A percentile compares a stretch with the other conserved stretches of the same genome.
phyloP scores from a whole-genome alignment of 441 rosid species.

The Jatropha multifida region DNA sequence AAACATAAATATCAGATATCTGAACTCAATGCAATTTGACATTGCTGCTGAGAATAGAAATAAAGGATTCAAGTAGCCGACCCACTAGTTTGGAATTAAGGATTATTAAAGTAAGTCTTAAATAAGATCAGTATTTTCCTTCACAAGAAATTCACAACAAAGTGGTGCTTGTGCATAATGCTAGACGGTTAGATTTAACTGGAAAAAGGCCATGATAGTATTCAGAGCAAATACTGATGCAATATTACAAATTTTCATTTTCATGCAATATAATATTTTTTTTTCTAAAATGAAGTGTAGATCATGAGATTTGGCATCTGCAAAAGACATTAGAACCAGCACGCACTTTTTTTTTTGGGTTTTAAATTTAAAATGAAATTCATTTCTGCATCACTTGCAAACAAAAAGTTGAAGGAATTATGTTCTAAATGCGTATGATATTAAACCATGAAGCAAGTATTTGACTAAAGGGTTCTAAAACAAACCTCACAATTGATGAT shows the following conservation, averaged over 20 bases:
- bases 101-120: too few species aligned
- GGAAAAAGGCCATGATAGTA: neutral
- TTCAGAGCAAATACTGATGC: neutral
- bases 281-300: neutral
- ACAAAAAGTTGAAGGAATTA: constrained; percentile 2
- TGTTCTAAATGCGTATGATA: constrained; percentile 1
- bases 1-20: neutral
- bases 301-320: neutral
- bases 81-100: too few species aligned
- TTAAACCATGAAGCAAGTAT: neutral
- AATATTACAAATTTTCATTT: neutral
- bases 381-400: neutral
- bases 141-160: too few species aligned
- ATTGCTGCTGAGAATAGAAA: too few species aligned
- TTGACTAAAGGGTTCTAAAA: constrained; percentile 18
- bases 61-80: too few species aligned
- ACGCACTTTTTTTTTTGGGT: too few species aligned
- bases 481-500: constrained; percentile 77
- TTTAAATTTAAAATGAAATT: neutral
- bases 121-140: too few species aligned
- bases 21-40: neutral
- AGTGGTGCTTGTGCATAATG: neutral
- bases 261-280: neutral
- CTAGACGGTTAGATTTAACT: neutral
- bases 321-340: too few species aligned